These are phyloP conservation scores for Calophaca sinica DNA, from an alignment of 306 rosid genomes.

Conservation along the genomic window DNA sequence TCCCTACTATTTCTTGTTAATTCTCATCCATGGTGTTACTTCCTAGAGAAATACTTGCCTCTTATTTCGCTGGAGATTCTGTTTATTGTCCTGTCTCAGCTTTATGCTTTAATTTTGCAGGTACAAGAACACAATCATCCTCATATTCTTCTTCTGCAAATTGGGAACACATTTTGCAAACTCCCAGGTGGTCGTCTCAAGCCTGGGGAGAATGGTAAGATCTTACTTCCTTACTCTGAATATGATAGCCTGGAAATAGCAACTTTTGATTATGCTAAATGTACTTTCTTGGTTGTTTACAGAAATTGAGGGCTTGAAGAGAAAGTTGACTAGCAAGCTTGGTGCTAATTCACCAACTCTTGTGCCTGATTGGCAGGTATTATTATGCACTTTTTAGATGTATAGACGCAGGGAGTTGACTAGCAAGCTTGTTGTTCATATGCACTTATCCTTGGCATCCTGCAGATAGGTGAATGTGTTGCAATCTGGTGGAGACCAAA, in stretches of 20 bases:
- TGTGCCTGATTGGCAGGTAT: conserved; percentile 96
- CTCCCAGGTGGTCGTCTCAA: conserved; percentile 99
- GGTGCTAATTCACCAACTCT: conserved; percentile 85
- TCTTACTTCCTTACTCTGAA: conserved; percentile 24
- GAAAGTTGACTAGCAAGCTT: conserved; percentile 97
- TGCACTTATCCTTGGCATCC: conserved; percentile 13
- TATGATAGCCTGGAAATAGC: conserved; percentile 22
- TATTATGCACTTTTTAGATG: conserved; percentile 32
- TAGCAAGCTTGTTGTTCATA: conserved; percentile 26
- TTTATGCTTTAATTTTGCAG: conserved; percentile 53
- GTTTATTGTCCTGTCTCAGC: conserved; percentile 33
- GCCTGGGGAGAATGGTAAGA: conserved; percentile 96
- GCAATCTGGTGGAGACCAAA: conserved; percentile 99
- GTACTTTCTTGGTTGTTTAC: conserved; percentile 23
- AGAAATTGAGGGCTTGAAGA: conserved; percentile 94
- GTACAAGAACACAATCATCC: conserved; percentile 99
- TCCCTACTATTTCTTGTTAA: background rate
- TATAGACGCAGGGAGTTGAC: background rate
- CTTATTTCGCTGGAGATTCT: conserved; percentile 1
- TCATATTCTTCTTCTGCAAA: conserved; percentile 96
- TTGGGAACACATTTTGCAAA: conserved; percentile 97
- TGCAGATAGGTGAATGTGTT: conserved; percentile 98
- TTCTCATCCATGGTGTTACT: background rate
- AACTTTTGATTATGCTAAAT: conserved; percentile 27
- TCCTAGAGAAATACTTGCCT: background rate